Evolutionary conservation across 768 basidiomycete genomes (phyloP).

Genomic region (Mycena haematopus): DNA sequence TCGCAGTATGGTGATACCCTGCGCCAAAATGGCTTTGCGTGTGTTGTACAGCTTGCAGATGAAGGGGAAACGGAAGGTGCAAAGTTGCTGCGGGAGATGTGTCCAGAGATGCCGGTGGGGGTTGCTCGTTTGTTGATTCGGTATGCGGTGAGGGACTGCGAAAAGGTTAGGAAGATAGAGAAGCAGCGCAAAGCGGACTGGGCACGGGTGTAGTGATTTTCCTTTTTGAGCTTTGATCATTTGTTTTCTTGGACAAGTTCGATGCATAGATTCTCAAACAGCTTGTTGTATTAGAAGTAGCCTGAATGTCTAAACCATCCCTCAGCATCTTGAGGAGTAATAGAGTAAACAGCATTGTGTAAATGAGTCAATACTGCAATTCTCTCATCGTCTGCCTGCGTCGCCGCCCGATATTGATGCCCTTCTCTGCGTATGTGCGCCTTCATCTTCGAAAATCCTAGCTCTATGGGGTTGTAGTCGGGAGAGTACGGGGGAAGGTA

Average conservation of each 20-base stretch:
- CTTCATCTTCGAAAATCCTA: slow-evolving; percentile 33
- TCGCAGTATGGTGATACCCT: neutral
- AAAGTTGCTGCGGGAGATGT: neutral
- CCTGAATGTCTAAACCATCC: slow-evolving; percentile 21
- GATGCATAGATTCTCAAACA: neutral
- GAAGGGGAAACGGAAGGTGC: neutral
- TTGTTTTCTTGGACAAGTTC: neutral
- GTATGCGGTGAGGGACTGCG: neutral
- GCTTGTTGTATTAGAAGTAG: slow-evolving; percentile 10
- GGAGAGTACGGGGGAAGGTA: slow-evolving; percentile 47
- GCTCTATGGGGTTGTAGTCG: slow-evolving; percentile 46
- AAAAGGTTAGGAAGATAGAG: neutral
- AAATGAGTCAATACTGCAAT: neutral
- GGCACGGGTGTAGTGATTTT: neutral
- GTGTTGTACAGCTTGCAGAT: neutral
- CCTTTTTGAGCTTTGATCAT: neutral
- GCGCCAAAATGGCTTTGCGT: neutral
- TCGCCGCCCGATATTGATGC: neutral
- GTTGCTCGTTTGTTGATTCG: neutral
- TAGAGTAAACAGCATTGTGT: slow-evolving; percentile 12
- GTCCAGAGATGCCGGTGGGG: neutral
- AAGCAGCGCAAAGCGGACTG: neutral
- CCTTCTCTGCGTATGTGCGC: slow-evolving; percentile 26
- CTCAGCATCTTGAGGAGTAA: slow-evolving; percentile 13
- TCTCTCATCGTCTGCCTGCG: neutral